phyloP scores from a whole-genome alignment of 1,139 yeast species.

The Pichia sp. region DNA sequence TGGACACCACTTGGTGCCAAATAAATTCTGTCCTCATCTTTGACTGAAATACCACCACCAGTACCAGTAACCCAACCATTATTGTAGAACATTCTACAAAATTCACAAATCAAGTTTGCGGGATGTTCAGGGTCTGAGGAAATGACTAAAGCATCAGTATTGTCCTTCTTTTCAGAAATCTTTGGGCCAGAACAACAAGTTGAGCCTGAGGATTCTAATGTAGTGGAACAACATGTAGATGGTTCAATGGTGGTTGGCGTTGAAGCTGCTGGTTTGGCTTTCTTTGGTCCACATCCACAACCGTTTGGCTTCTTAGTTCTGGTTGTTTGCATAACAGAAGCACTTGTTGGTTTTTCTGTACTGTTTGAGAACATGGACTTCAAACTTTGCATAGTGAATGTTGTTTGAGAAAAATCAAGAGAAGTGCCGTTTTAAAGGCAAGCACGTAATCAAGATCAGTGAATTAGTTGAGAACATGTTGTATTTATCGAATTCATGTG shows the following conservation, averaged over 20 bases:
- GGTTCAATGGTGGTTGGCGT: neutral
- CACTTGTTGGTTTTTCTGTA: neutral
- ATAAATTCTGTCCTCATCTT: conserved; percentile 54
- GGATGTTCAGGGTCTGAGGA: conserved; percentile 65
- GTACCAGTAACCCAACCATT: conserved; percentile 95
- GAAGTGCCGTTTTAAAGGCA: too few species aligned
- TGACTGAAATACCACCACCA: conserved; percentile 88
- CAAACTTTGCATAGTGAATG: neutral
- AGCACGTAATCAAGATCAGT: too few species aligned
- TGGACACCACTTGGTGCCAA: conserved; percentile 95
- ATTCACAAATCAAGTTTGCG: conserved; percentile 76
- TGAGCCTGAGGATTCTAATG: neutral
- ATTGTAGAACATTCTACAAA: conserved; percentile 69
- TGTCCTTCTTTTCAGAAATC: neutral
- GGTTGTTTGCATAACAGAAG: neutral
- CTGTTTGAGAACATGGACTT: neutral
- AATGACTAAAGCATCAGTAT: conserved; percentile 26
- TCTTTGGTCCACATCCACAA: neutral
- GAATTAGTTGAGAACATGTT: neutral
- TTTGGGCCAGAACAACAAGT: neutral
- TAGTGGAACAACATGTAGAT: neutral
- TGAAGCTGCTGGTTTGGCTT: neutral
- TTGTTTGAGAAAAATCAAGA: neutral
- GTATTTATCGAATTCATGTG: neutral
- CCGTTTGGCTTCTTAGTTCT: neutral